Evolutionary conservation across 2,329 filamentous ascomycete species (phyloP).

Genomic region (Pseudogymnoascus sp.): DNA sequence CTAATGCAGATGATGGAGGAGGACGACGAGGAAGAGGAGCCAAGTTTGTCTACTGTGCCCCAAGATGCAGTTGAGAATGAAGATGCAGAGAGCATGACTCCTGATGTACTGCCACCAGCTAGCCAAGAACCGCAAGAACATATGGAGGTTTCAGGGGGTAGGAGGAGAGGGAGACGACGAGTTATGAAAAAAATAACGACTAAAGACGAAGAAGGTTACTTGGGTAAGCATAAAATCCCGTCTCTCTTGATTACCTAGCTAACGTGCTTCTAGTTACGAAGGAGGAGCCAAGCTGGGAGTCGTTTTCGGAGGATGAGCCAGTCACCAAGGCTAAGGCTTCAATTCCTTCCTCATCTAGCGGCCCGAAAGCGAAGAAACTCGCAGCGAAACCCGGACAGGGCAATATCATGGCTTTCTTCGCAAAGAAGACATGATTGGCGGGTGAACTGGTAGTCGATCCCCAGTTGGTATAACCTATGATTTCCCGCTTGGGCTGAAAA

Average conservation of each 20-base stretch:
- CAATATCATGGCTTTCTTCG: slow-evolving; percentile 88
- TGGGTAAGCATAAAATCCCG: slow-evolving; percentile 50
- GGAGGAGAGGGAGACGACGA: slow-evolving; percentile 67
- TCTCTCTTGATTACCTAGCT: slow-evolving; percentile 14
- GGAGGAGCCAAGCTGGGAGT: slow-evolving; percentile 81
- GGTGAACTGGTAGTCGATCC: background rate
- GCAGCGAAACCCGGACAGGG: slow-evolving; percentile 58
- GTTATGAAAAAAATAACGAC: slow-evolving; percentile 83
- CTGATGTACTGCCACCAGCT: slow-evolving; percentile 22
- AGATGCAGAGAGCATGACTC: slow-evolving; percentile 13
- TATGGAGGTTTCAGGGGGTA: slow-evolving; percentile 49
- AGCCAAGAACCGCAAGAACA: slow-evolving; percentile 41
- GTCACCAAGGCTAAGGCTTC: slow-evolving; percentile 44
- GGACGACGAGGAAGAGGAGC: slow-evolving; percentile 44
- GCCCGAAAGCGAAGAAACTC: slow-evolving; percentile 48
- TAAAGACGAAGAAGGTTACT: slow-evolving; percentile 82
- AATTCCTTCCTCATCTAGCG: slow-evolving; percentile 31
- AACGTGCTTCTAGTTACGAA: slow-evolving; percentile 58
- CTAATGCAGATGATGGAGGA: slow-evolving; percentile 71
- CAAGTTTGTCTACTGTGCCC: slow-evolving; percentile 13
- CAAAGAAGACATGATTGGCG: slow-evolving; percentile 51
- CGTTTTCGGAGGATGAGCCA: slow-evolving; percentile 84
- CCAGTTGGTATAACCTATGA: background rate
- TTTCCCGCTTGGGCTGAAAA: background rate
- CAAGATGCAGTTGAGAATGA: background rate